phyloP scores from a whole-genome alignment of 192 early-diverging fungal species.

The Linderina pennispora region DNA sequence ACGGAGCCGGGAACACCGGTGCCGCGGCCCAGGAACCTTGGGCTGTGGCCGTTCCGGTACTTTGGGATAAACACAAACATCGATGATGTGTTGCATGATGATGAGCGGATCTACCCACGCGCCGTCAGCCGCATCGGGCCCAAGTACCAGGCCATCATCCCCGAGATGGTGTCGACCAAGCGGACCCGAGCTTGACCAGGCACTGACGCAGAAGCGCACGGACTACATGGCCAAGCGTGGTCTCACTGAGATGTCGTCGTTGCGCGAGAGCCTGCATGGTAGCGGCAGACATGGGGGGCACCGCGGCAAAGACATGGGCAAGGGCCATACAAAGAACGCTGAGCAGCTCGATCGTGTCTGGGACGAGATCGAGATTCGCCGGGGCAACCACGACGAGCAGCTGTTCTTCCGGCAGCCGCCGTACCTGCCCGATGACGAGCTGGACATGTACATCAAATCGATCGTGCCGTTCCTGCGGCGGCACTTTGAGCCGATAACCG shows the following conservation, averaged over 20 bases:
- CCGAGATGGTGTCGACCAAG: slow-evolving; percentile 46
- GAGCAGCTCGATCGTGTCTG: slow-evolving; percentile 39
- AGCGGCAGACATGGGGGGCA: not conserved
- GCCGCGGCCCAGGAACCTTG: slow-evolving; percentile 39
- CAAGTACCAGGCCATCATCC: slow-evolving; percentile 72
- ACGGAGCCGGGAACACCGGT: slow-evolving; percentile 16
- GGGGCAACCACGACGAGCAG: slow-evolving; percentile 33
- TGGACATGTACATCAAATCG: slow-evolving; percentile 44
- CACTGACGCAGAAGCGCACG: slow-evolving; percentile 5
- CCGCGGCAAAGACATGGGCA: slow-evolving; percentile 15
- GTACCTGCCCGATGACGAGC: slow-evolving; percentile 39
- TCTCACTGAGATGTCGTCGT: no score
- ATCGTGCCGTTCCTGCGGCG: slow-evolving; percentile 36
- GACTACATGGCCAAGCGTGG: no score
- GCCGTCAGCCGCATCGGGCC: slow-evolving; percentile 75
- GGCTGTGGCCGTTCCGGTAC: slow-evolving; percentile 84
- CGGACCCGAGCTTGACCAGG: slow-evolving; percentile 24
- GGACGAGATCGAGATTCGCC: slow-evolving; percentile 36
- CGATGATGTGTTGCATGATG: slow-evolving; percentile 61
- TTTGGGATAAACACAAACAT: slow-evolving; percentile 78
- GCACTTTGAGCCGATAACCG: slow-evolving; percentile 15
- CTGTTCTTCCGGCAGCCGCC: slow-evolving; percentile 42
- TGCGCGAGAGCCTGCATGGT: not conserved
- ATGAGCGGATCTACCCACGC: slow-evolving; percentile 72
- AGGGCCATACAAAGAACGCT: slow-evolving; percentile 27